Base-by-base conservation (phyloP, 1,284 basidiomycete species). In the Microbotryum intermedium region DNA sequence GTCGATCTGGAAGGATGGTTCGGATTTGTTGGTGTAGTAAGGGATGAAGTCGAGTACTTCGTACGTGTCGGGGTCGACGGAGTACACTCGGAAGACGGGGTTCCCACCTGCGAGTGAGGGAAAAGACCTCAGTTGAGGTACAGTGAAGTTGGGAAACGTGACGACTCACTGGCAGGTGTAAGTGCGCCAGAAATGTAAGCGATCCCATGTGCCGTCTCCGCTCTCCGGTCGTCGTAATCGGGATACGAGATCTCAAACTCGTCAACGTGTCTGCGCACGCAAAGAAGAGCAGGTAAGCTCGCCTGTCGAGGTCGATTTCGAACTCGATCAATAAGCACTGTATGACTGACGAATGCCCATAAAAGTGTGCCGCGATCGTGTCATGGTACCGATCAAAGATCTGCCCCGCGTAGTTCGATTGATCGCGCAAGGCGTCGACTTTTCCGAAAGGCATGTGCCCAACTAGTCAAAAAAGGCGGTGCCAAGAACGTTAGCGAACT, bases 241-340 rank as follows among this genome's bases (percentile, higher is more conserved):
- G 79, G 79, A 66, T 84, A 84, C 5, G 78, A 79, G 50, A 84
- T 78, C 61, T 79, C 78, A 67, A 83, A 82, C 72, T 83, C 77
- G 66, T 83, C 81, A 76, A 72, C 65, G 51, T 65, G 62, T 34
- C 61, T 66, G 30, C 6, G 29, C 1, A 11, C 18, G 9, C 25
- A 47, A 10, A 23, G 53, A 34, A 23, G n/a, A 34, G 23, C n/a
- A 9, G 13, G 8, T 23, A 2, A 29, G n/a, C 23, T 18, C 6
- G 28, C n/a, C 0, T 3, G 2, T 43, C 42, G 13, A 28, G 30
- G 25, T 13, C 16, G 16, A 10, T 4, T 6, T 23, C 13, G 21
- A 23, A n/a, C n/a, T n/a, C n/a, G 23, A 45, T 34, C 7, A 53
- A 21, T 13, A 18, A 21, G n/a, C n/a, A n/a, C n/a, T n/a, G n/a